Conservation (phyloP, 306 rosid species). For the Boehmeria nivea region DNA sequence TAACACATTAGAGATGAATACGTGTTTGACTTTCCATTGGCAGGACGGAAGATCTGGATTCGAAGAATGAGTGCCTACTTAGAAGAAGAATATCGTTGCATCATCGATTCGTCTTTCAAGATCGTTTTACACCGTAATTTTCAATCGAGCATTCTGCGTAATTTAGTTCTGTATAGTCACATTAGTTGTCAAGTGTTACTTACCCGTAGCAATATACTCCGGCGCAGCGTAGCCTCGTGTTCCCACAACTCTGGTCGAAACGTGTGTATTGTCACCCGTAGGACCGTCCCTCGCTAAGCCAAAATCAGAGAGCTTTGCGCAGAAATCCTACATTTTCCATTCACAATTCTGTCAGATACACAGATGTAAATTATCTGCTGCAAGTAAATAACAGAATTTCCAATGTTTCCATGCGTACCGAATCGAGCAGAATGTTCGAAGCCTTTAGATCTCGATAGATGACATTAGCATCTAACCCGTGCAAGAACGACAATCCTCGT, state of each 20-base stretch:
- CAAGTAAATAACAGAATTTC: constrained; percentile 9
- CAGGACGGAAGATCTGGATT: too few relatives aligned
- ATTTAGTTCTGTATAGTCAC: background rate
- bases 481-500: constrained; percentile 70
- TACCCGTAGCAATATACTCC: constrained; percentile 93
- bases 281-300: constrained; percentile 99
- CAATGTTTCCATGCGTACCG: constrained; percentile 37
- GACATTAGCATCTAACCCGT: constrained; percentile 62
- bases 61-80: too few relatives aligned
- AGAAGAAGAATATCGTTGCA: too few relatives aligned
- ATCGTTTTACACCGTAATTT: too few relatives aligned
- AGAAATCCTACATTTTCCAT: constrained; percentile 56
- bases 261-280: constrained; percentile 93
- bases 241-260: constrained; percentile 84
- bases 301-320: constrained; percentile 79
- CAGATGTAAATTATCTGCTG: background rate
- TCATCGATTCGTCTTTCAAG: too few relatives aligned
- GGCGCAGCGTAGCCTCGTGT: constrained; percentile 97
- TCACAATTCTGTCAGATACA: constrained; percentile 19
- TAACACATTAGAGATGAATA: too few relatives aligned
- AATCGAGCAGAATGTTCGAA: constrained; percentile 83
- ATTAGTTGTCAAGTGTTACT: constrained; percentile 11
- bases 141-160: too few relatives aligned
- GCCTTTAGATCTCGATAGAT: constrained; percentile 93
- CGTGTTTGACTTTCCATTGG: too few relatives aligned